Base-by-base conservation (phyloP, 1,139 yeast genomes). In the Kluyveromyces sp. region DNA sequence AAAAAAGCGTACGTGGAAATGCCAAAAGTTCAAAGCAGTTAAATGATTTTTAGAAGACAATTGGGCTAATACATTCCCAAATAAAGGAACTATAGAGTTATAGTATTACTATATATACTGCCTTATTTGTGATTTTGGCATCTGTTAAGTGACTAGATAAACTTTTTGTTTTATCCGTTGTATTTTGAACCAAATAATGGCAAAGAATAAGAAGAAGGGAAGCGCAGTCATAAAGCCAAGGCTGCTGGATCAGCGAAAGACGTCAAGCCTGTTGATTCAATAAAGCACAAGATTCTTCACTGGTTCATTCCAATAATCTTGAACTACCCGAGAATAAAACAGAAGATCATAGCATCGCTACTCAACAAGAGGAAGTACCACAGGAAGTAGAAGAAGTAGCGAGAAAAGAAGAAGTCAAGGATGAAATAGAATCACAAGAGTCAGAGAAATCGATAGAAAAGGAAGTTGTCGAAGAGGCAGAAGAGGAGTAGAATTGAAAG, bases 201-300 rank as follows among this genome's bases (percentile, higher is more conserved):
- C 52, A 26, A 62, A 60, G 48, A 52, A 56, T 42, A 61, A 59
- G 55, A 62, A 60, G 54, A 62, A 60, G 47, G 51, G 49, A 30
- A 40, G 25, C 28, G 37, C 48, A 43, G 50, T 34, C 30, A 25
- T 26, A 45, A 41, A 47, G 42, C 42, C 51, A 59, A 49, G 34
- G 25, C 36, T 37, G 33, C 43, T 27, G 32, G 43, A n/a, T 7
- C 29, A 4, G 25, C 37, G 7, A 15, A 26, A 7, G 34, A 28
- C 7, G 7, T 10, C 41, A 38, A 31, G 34, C 26, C 33, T 30
- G 4, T 21, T 10, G 34, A 33, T 4, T 21, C 8, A 21, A 4
- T 21, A n/a, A 33, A 33, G 34, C 4, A 10, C 21, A 7, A 10
- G 15, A 7, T 7, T 5, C 34, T 33, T 6, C 7, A 10, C 8